Percentiles rank a stretch among this genome's conserved stretches.
Evolutionary conservation across 2,329 filamentous ascomycete genomes (phyloP).

Genomic region (Fragosphaeria purpurea): DNA sequence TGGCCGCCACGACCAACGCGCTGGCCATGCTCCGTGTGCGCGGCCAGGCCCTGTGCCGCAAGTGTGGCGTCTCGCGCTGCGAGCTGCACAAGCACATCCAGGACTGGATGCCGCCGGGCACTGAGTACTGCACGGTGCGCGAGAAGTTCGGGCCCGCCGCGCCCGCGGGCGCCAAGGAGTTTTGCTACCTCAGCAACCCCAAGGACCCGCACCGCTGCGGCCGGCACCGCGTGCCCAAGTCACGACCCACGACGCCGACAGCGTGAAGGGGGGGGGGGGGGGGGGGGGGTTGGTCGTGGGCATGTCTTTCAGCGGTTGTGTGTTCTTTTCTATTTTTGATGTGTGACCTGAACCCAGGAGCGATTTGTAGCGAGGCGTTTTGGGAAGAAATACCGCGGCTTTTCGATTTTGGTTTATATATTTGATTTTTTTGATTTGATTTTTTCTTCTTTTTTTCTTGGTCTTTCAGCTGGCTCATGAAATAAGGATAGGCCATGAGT

Average conservation of each 20-base stretch:
- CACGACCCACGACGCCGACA: conserved; percentile 12
- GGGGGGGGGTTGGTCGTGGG: too few relatives aligned
- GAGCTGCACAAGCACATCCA: conserved; percentile 54
- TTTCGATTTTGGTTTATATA: neutral
- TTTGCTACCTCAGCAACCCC: conserved; percentile 51
- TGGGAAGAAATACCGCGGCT: neutral
- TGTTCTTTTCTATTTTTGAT: neutral
- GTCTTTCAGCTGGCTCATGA: too few relatives aligned
- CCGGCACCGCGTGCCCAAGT: conserved; percentile 34
- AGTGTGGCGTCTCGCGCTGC: conserved; percentile 51
- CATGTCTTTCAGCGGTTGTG: too few relatives aligned
- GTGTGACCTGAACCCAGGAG: too few relatives aligned
- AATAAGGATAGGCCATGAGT: too few relatives aligned
- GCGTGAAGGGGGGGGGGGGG: neutral
- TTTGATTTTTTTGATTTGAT: neutral
- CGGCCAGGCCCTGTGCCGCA: conserved; percentile 52
- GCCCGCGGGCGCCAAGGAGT: conserved; percentile 33
- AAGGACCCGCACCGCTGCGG: conserved; percentile 49
- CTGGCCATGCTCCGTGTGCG: conserved; percentile 41
- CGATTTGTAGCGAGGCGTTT: neutral
- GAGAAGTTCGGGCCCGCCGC: conserved; percentile 45
- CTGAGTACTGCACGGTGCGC: conserved; percentile 52
- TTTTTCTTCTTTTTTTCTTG: neutral
- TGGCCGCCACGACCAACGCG: conserved; percentile 14
- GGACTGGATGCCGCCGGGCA: conserved; percentile 45